These are phyloP conservation scores for Staphylotrichum tortipilum DNA, from an alignment of 495 filamentous ascomycete species.

Conservation along the genomic window DNA sequence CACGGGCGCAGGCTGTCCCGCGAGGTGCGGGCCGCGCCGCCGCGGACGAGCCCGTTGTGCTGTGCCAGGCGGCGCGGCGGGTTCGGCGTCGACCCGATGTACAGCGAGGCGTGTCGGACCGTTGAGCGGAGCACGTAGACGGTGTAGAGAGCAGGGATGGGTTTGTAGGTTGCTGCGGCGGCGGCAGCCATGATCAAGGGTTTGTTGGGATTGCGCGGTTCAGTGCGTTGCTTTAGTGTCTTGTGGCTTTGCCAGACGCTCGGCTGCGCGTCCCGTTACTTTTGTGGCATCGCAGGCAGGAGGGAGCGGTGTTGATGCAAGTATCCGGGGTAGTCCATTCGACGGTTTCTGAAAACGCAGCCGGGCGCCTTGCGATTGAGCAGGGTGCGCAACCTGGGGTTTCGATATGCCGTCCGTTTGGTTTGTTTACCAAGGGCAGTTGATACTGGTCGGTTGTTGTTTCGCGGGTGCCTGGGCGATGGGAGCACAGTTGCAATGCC, in stretches of 20 bases:
- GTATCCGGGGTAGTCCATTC: background rate
- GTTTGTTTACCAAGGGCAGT: background rate
- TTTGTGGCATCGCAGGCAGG: background rate
- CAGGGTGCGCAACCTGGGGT: too few species aligned
- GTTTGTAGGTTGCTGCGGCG: slow-evolving; percentile 27
- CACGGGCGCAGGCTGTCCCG: slow-evolving; percentile 63
- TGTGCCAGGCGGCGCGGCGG: slow-evolving; percentile 73
- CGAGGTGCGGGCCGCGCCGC: slow-evolving; percentile 73
- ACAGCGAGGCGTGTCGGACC: slow-evolving; percentile 52
- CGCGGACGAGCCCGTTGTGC: slow-evolving; percentile 74
- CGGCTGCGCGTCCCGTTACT: too few species aligned
- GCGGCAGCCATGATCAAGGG: background rate
- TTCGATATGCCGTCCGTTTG: too few species aligned
- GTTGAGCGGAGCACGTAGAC: slow-evolving; percentile 84
- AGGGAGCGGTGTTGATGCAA: background rate
- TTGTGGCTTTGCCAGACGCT: too few species aligned
- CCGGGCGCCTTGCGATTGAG: too few species aligned
- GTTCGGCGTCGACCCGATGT: slow-evolving; percentile 88
- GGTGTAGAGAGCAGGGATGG: slow-evolving; percentile 48
- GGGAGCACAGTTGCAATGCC: background rate
- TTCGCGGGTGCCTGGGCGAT: background rate
- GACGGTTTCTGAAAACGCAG: too few species aligned
- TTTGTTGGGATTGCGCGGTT: background rate
- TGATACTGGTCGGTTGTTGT: background rate
- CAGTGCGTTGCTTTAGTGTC: too few species aligned